Conservation (phyloP, 352 stramenopile genomes). For the Globisporangium camurandrum region DNA sequence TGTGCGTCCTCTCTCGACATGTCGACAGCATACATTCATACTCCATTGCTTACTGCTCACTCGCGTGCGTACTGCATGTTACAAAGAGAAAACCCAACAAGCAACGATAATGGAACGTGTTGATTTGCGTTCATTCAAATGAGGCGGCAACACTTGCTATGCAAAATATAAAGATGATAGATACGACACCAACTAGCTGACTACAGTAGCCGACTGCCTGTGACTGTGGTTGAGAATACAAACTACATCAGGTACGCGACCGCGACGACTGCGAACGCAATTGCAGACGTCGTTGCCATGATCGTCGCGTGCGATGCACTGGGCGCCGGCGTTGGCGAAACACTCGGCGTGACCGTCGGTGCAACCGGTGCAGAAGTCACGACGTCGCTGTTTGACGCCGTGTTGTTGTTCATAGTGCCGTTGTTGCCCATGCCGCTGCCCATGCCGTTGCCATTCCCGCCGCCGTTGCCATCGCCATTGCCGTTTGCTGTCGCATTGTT, state of each 20-base stretch:
- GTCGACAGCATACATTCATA: no score
- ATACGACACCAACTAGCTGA: no score
- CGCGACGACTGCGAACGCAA: not conserved
- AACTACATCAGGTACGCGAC: conserved; percentile 8
- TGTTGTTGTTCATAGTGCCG: not conserved
- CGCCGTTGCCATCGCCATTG: no score
- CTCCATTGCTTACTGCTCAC: no score
- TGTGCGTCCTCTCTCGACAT: no score
- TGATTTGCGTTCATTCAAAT: no score
- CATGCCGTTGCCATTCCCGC: conserved; percentile 9
- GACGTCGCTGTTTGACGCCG: not conserved
- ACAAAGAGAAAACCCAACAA: not conserved
- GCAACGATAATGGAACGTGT: not conserved
- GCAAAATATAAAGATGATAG: not conserved
- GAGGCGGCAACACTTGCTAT: no score
- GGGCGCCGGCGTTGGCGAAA: not conserved
- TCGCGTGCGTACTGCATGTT: not conserved
- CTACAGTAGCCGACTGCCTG: no score
- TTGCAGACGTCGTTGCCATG: not conserved
- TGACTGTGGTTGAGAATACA: not conserved
- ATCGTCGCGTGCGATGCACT: no score
- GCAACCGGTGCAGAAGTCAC: conserved; percentile 1
- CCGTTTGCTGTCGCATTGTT: conserved; percentile 4
- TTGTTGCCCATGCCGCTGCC: not conserved
- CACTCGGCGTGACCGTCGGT: conserved; percentile 1